Conservation (phyloP, 1,139 yeast genomes). For the Kodamaea sp. region DNA sequence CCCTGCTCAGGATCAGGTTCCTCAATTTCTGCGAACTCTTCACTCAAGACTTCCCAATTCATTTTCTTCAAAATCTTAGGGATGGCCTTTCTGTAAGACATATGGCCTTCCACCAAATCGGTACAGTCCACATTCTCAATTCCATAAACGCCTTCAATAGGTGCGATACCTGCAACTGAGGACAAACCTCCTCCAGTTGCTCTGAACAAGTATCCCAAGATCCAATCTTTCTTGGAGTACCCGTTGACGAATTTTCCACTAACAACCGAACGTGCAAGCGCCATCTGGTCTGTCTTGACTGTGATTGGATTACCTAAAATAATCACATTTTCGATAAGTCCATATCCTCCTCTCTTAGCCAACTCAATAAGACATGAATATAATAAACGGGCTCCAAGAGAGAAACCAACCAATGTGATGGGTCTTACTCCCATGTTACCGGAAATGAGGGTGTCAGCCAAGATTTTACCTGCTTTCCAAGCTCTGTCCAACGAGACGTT, state of each 20-base stretch:
- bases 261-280: slow-evolving; percentile 81
- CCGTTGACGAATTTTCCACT: slow-evolving; percentile 92
- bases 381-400: slow-evolving; percentile 90
- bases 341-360: slow-evolving; percentile 83
- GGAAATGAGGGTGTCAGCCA: slow-evolving; percentile 87
- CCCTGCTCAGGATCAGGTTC: slow-evolving; percentile 92
- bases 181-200: slow-evolving; percentile 95
- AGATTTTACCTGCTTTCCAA: slow-evolving; percentile 89
- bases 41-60: slow-evolving; percentile 83
- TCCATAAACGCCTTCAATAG: slow-evolving; percentile 62
- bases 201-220: slow-evolving; percentile 88
- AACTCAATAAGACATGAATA: slow-evolving; percentile 87
- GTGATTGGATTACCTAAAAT: slow-evolving; percentile 90
- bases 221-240: slow-evolving; percentile 92
- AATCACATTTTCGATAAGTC: slow-evolving; percentile 85
- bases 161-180: slow-evolving; percentile 86
- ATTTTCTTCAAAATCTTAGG: slow-evolving; percentile 70
- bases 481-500: slow-evolving; percentile 95
- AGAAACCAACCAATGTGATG: slow-evolving; percentile 88
- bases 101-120: slow-evolving; percentile 86
- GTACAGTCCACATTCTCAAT: slow-evolving; percentile 89
- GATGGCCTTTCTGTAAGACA: slow-evolving; percentile 93
- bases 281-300: slow-evolving; percentile 73
- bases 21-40: slow-evolving; percentile 93
- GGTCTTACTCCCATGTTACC: slow-evolving; percentile 94